Percentiles rank a stretch among this genome's conserved stretches.
Evolutionary conservation across 2,329 filamentous ascomycete genomes (phyloP).

Genomic region (Rosellinia necatrix): DNA sequence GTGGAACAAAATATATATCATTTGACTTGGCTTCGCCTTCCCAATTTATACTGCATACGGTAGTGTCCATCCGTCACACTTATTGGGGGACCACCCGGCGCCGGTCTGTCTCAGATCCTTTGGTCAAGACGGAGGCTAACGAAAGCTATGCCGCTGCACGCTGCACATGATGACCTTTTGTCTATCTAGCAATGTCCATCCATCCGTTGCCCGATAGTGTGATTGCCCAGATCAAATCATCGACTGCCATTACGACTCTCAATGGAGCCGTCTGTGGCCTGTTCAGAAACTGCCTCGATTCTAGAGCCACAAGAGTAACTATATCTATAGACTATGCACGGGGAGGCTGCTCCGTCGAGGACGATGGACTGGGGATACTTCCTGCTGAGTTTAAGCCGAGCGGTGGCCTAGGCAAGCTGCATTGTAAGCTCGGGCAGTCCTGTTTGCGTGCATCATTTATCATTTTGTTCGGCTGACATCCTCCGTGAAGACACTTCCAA

Average conservation of each 20-base stretch:
- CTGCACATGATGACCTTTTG: not conserved
- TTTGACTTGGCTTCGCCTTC: too few relatives aligned
- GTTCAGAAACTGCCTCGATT: constrained; percentile 84
- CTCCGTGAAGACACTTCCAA: constrained; percentile 75
- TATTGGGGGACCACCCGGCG: too few relatives aligned
- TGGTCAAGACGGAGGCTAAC: not conserved
- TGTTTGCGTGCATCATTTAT: constrained; percentile 17
- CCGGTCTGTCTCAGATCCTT: too few relatives aligned
- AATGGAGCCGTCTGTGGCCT: constrained; percentile 73
- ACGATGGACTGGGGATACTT: constrained; percentile 80
- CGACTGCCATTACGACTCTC: constrained; percentile 76
- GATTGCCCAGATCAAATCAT: constrained; percentile 81
- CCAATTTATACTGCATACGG: too few relatives aligned
- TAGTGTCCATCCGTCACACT: too few relatives aligned
- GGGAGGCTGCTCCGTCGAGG: constrained; percentile 79
- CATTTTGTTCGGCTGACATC: constrained; percentile 20
- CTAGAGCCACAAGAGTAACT: constrained; percentile 68
- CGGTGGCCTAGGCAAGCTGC: constrained; percentile 73
- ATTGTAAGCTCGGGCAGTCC: constrained; percentile 59
- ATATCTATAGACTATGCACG: constrained; percentile 75
- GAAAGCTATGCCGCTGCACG: too few relatives aligned
- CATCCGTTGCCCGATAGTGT: constrained; percentile 71
- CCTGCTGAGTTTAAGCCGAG: constrained; percentile 71
- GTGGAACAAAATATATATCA: too few relatives aligned
- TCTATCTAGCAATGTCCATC: constrained; percentile 60